phyloP scores from a whole-genome alignment of 2,329 filamentous ascomycete species.

The Penicillium griseofulvum region DNA sequence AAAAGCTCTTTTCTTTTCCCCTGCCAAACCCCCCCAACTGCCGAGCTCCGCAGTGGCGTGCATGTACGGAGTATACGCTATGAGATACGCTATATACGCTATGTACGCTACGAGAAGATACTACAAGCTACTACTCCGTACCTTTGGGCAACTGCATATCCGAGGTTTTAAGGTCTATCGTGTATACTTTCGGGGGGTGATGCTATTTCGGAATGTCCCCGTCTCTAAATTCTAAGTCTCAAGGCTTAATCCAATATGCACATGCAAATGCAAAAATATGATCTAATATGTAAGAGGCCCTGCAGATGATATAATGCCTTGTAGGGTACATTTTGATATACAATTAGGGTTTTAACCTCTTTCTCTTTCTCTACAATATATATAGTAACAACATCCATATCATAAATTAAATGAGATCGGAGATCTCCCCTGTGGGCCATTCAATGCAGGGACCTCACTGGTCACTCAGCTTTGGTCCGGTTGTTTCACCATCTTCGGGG shows the following conservation, averaged over 20 bases:
- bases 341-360: not conserved
- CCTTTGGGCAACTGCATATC: not conserved
- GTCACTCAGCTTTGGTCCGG: conserved; percentile 13
- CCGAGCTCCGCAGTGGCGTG: conserved; percentile 17
- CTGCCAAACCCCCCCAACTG: conserved; percentile 18
- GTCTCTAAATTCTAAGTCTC: not conserved
- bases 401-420: not conserved
- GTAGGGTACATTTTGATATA: not conserved
- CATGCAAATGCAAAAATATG: not conserved
- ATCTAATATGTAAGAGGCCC: not conserved
- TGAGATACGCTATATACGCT: not conserved
- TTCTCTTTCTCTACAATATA: not conserved
- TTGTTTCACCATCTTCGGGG: conserved; percentile 33
- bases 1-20: conserved; percentile 1
- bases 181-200: conserved; percentile 6
- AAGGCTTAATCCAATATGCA: not conserved
- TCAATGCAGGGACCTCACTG: conserved; percentile 16
- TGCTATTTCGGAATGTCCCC: conserved; percentile 7
- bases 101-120: too few relatives aligned
- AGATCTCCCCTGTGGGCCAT: conserved; percentile 10
- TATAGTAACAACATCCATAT: not conserved
- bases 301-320: too few relatives aligned
- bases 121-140: too few relatives aligned
- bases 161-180: too few relatives aligned
- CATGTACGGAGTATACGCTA: not conserved